Base-by-base conservation (phyloP, 2,329 filamentous ascomycete genomes). In the Ascochyta fabae region DNA sequence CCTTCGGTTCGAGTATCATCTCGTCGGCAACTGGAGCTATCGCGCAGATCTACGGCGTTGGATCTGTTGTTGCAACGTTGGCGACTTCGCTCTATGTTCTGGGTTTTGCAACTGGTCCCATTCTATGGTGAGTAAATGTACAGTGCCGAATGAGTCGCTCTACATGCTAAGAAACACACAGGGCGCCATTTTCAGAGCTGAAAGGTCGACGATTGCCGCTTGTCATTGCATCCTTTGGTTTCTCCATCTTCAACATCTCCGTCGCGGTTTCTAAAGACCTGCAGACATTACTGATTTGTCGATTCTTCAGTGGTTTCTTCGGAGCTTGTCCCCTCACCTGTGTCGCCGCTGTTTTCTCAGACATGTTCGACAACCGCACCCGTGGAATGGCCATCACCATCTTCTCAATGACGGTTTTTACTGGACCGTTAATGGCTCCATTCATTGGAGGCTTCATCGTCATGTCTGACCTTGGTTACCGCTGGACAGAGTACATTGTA, bases 1-100 rank as follows among this genome's bases (percentile, higher is more conserved):
- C 89, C 4, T 93, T 93, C 68, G 86, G 88, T 0, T 75, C 71
- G 41, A 75, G 72, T 40, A 77, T 80, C 8, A 81, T 79, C 58
- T 76, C 75, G 9, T 71, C 78, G 0, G 74, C 74, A 6, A 77
- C 72, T 1, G 49, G 62, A 4, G 59, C 66, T 7, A 71, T 77
- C 6, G 64, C 68, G 5, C 27, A 46, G 6, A 44, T 79, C 44
- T 85, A 79, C 55, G 62, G 69, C 19, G 81, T 84, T 0, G 78
- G 78, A 0, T 69, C 64, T 0, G 78, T 83, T 48, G 79, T 83
- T 3, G 82, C 80, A 59, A 76, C 78, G 0, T 65, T 85, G 8
- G 81, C 79, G 0, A 82, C 80, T 0, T 79, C 78, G 22, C 69
- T 84, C 2, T 81, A 81, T 42, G 77, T 85, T 10, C 65, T 83